Conservation (phyloP, 768 basidiomycete genomes). For the Kwoniella heveanensis region DNA sequence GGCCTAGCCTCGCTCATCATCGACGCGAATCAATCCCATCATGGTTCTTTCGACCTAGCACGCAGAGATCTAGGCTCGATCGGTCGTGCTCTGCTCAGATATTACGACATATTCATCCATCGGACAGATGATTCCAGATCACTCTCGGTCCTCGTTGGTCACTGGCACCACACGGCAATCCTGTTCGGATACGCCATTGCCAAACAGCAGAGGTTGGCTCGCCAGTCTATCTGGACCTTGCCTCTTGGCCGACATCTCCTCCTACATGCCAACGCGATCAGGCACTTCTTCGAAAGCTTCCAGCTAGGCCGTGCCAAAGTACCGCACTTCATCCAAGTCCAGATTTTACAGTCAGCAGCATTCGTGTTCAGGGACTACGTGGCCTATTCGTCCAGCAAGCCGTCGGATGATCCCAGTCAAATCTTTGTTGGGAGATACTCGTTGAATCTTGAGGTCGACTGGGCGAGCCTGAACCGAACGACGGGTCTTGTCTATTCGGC, state of each 20-base stretch:
- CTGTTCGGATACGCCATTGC: background rate
- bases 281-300: background rate
- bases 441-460: background rate
- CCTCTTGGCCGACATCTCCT: slow-evolving; percentile 3
- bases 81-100: slow-evolving; percentile 1
- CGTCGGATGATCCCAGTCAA: no score
- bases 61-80: no score
- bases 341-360: background rate
- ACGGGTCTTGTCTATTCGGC: background rate
- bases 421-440: no score
- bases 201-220: background rate
- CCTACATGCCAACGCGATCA: slow-evolving; percentile 5
- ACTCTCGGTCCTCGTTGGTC: background rate
- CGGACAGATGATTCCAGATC: slow-evolving; percentile 2
- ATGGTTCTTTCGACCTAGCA: no score
- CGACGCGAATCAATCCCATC: background rate
- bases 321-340: background rate
- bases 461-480: background rate
- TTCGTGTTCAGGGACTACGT: background rate
- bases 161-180: background rate
- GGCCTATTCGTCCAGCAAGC: background rate
- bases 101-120: background rate
- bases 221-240: background rate
- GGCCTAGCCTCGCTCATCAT: no score
- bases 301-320: background rate